phyloP scores from a whole-genome alignment of 2,329 filamentous ascomycete species.

The Fusarium temperatum region DNA sequence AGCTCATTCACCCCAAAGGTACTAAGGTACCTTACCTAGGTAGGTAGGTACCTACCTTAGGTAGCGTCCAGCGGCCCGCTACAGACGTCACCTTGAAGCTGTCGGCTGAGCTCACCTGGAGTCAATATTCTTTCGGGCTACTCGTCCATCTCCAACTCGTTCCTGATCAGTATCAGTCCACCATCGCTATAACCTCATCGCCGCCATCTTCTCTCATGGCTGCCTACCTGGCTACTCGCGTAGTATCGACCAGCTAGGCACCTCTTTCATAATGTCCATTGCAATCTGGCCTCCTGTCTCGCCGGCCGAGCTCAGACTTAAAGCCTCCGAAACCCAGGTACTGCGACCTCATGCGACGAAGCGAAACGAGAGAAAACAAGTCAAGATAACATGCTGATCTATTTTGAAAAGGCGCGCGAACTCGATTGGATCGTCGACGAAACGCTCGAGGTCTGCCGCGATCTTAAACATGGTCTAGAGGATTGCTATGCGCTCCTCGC shows the following conservation, averaged over 20 bases:
- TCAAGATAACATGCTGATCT: constrained; percentile 39
- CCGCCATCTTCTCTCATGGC: constrained; percentile 29
- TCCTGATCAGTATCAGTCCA: constrained; percentile 3
- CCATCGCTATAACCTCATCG: neutral
- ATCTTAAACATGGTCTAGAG: constrained; percentile 74
- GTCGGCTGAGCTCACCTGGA: constrained; percentile 3
- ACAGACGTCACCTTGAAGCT: constrained; percentile 31
- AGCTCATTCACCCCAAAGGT: constrained; percentile 4
- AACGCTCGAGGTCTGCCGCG: constrained; percentile 57
- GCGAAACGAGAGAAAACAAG: neutral
- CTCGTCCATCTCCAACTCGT: constrained; percentile 36
- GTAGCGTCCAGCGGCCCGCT: constrained; percentile 1
- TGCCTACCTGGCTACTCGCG: constrained; percentile 21
- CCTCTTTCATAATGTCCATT: constrained; percentile 59
- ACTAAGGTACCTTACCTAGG: neutral
- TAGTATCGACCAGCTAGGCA: constrained; percentile 21
- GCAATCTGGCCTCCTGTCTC: constrained; percentile 67
- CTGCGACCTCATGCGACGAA: constrained; percentile 28
- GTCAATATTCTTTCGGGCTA: constrained; percentile 7
- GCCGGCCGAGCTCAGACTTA: constrained; percentile 59
- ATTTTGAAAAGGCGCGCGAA: constrained; percentile 57
- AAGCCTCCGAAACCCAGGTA: constrained; percentile 62
- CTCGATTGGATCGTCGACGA: constrained; percentile 64
- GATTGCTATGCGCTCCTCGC: constrained; percentile 90
- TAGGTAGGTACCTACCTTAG: no score